phyloP scores from a whole-genome alignment of 306 rosid genomes.

The Glycine tomentella region DNA sequence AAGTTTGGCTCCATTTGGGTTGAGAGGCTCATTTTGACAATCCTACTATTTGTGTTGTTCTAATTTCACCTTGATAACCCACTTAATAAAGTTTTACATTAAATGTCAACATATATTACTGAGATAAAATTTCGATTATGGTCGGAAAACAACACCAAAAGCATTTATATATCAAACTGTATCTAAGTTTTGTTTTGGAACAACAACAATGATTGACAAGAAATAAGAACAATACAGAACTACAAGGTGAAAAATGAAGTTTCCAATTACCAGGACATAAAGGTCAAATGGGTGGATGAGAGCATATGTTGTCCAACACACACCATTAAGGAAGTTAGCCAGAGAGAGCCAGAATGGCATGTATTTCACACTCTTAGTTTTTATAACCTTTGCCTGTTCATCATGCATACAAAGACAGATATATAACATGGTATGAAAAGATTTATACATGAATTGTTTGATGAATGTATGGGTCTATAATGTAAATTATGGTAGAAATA shows the following conservation, averaged over 20 bases:
- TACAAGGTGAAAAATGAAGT: not conserved
- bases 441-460: not conserved
- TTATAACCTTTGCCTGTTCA: constrained; percentile 65
- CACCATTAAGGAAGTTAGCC: constrained; percentile 72
- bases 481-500: not conserved
- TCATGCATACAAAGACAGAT: not conserved
- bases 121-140: too few species aligned
- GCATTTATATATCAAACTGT: too few species aligned
- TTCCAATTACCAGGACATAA: constrained; percentile 64
- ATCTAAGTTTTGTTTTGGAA: too few species aligned
- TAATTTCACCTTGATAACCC: too few species aligned
- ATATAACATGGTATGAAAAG: not conserved
- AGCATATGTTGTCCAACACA: constrained; percentile 80
- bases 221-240: not conserved
- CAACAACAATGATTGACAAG: not conserved
- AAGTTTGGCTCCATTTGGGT: too few species aligned
- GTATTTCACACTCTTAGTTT: constrained; percentile 72
- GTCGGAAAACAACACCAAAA: too few species aligned
- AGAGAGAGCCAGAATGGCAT: constrained; percentile 84
- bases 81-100: too few species aligned
- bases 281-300: constrained; percentile 68
- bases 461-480: not conserved
- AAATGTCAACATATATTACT: too few species aligned
- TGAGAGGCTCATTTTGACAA: too few species aligned
- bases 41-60: too few species aligned